Percentiles rank a stretch among this genome's conserved stretches.
These are phyloP conservation scores for Xylariaceae sp. DNA, from an alignment of 2,329 filamentous ascomycete genomes.

Conservation along the genomic window DNA sequence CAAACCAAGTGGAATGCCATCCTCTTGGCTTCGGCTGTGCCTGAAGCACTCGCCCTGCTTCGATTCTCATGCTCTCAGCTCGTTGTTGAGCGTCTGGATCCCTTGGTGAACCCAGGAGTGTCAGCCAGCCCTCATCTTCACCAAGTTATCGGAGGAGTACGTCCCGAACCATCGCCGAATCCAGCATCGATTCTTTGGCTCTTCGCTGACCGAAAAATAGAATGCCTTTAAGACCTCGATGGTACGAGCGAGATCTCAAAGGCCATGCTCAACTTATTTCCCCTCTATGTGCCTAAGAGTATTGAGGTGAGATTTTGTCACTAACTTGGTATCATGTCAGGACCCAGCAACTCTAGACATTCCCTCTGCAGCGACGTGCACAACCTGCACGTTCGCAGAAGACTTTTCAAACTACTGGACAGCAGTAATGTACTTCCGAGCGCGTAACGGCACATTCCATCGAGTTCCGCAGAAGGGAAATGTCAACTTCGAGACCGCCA, in stretches of 20 bases:
- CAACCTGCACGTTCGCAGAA: constrained; percentile 40
- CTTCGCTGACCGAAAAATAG: constrained; percentile 2
- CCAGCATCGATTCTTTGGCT: too few species aligned
- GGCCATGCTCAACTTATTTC: too few species aligned
- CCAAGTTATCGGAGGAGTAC: constrained; percentile 28
- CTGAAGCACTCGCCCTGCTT: constrained; percentile 16
- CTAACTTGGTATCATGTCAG: not conserved
- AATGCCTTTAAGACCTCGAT: constrained; percentile 33
- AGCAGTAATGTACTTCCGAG: constrained; percentile 37
- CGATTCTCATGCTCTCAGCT: constrained; percentile 27
- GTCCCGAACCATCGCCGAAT: not conserved
- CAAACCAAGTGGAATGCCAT: not conserved
- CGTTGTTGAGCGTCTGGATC: constrained; percentile 26
- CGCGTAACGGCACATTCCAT: constrained; percentile 35
- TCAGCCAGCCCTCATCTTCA: constrained; percentile 26
- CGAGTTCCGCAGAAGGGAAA: constrained; percentile 25
- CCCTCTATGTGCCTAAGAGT: too few species aligned
- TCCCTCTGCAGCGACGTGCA: constrained; percentile 34
- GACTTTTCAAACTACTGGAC: constrained; percentile 42
- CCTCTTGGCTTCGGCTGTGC: constrained; percentile 4
- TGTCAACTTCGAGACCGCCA: constrained; percentile 30
- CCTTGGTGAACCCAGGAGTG: constrained; percentile 24
- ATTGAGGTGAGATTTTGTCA: too few species aligned
- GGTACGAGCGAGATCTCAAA: too few species aligned
- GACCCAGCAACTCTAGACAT: constrained; percentile 24